Conservation (phyloP, 2,329 filamentous ascomycete genomes). For the Diatrype stigma region DNA sequence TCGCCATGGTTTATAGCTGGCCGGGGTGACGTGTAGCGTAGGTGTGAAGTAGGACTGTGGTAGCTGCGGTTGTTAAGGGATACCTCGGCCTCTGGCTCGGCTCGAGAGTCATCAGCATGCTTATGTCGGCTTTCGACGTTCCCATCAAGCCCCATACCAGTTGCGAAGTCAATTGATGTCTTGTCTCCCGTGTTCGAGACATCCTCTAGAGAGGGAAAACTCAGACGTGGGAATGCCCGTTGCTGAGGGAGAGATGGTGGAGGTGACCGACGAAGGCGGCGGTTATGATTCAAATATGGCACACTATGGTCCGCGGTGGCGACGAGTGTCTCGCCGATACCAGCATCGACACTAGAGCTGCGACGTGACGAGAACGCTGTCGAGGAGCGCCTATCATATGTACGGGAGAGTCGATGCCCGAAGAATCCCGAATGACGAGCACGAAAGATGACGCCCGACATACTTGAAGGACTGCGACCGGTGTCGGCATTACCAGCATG, state of each 20-base stretch:
- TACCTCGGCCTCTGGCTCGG: background rate
- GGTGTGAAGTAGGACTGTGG: background rate
- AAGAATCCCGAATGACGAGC: conserved; percentile 15
- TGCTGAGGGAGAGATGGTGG: background rate
- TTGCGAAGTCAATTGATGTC: conserved; percentile 5
- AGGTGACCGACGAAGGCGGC: background rate
- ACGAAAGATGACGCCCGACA: background rate
- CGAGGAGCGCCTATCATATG: conserved; percentile 12
- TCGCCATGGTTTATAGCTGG: conserved; percentile 7
- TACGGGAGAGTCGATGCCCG: conserved; percentile 14
- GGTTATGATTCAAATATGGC: background rate
- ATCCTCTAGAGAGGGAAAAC: conserved; percentile 13
- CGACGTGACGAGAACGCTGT: conserved; percentile 6
- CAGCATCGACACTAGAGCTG: conserved; percentile 7
- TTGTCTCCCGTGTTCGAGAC: conserved; percentile 9
- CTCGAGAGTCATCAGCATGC: background rate
- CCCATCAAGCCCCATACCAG: conserved; percentile 22
- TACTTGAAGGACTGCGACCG: background rate
- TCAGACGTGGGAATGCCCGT: conserved; percentile 5
- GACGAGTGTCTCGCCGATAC: conserved; percentile 9
- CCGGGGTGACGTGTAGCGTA: background rate
- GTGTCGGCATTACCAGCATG: conserved; percentile 3
- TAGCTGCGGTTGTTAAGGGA: background rate
- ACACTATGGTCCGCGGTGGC: conserved; percentile 1
- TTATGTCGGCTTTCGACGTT: background rate